Base-by-base conservation (phyloP, 2,329 filamentous ascomycete species). In the Cladosporium phlei region DNA sequence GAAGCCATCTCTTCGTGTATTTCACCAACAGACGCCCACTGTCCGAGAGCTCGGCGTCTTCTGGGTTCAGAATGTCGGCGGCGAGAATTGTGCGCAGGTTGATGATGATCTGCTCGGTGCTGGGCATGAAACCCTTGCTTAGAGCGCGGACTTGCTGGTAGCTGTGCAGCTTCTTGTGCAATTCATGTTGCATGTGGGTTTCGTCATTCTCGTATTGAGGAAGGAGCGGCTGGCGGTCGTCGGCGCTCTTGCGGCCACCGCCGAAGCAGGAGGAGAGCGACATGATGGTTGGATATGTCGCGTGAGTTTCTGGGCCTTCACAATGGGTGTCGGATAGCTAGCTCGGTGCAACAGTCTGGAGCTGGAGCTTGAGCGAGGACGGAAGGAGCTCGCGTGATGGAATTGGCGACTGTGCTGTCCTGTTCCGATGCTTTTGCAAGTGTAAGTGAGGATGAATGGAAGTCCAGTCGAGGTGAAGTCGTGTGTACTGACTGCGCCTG, bases 71-170 rank as follows among this genome's bases (percentile, higher is more conserved):
- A 14, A 93, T 62, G 57, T 91, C 85, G 25, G 86, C 82, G 3
- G 86, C 80, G 7, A 95, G 74, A 1, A 96, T 69, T 2, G 84
- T 87, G 55, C 88, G 82, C 2, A 97, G 72, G 55, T 94, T 89
- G 63, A 83, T 73, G 58, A 93, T 85, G 55, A 78, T 63, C 65
- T 97, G 91, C 56, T 93, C 84, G 9, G 86, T 96, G 5, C 88
- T 93, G 37, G 91, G 91, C 85, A 97, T 90, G 67, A 83, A 96
- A 5, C 91, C 91, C 59, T 87, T 80, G 1, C 79, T 79, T 8
- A 96, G 66, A 46, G 91, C 91, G 44, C 86, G 79, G 21, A 89
- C 64, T 85, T 95, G 95, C 73, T 95, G 88, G 63, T 95, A 96
- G 20, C 84, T 84, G 69, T 95, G 91, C 51, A 97, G 78, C 74